These are phyloP conservation scores for Fusarium duplospermum DNA, from an alignment of 2,329 filamentous ascomycete genomes.

Conservation along the genomic window DNA sequence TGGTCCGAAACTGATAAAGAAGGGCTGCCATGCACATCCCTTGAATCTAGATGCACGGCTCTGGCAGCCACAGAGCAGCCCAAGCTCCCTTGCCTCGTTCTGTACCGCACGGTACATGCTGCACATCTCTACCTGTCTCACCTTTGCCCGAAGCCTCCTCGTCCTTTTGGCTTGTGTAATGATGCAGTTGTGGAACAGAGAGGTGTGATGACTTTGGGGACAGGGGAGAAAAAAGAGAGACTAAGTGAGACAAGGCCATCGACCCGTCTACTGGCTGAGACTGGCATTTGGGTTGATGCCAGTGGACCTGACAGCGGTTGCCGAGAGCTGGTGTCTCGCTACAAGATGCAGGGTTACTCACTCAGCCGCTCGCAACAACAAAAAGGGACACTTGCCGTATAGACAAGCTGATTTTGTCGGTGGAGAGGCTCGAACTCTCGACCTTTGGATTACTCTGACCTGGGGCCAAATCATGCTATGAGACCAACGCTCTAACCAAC, in stretches of 20 bases:
- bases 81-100: conserved; percentile 29
- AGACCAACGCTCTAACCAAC: conserved; percentile 43
- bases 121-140: conserved; percentile 26
- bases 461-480: conserved; percentile 34
- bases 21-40: conserved; percentile 6
- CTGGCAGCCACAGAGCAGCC: conserved; percentile 15
- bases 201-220: conserved; percentile 24
- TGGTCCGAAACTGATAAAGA: conserved; percentile 8
- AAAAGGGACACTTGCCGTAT: not conserved
- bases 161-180: conserved; percentile 15
- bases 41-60: conserved; percentile 24
- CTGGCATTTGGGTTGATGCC: conserved; percentile 18
- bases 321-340: not conserved
- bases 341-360: not conserved
- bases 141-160: conserved; percentile 22
- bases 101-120: conserved; percentile 21
- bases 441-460: conserved; percentile 39
- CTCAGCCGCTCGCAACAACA: not conserved
- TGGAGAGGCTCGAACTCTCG: conserved; percentile 42
- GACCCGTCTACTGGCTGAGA: conserved; percentile 15
- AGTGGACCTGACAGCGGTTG: not conserved
- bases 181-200: conserved; percentile 27
- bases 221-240: conserved; percentile 6
- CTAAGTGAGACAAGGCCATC: conserved; percentile 23
- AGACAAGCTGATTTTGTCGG: conserved; percentile 26